Conservation (phyloP, 164 flowering plant genomes). For the Aristolochia fimbriata region DNA sequence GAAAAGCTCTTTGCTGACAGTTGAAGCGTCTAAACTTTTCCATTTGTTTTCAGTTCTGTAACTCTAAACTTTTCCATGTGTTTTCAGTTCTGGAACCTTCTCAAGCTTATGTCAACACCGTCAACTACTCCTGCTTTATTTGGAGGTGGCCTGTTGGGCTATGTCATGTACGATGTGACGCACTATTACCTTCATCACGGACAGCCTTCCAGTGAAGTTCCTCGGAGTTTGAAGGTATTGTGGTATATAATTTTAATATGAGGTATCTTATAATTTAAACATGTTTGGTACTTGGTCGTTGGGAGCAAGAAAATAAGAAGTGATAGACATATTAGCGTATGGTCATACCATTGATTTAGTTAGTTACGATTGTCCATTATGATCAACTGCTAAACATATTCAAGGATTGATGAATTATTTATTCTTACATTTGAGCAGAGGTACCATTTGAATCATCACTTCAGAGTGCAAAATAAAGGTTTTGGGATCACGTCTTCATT, state of each 20-base stretch:
- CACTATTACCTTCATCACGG: conserved; percentile 96
- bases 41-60: conserved; percentile 49
- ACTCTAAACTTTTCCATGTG: conserved; percentile 8
- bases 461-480: conserved; percentile 74
- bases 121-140: conserved; percentile 67
- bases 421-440: conserved; percentile 27
- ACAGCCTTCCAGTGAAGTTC: conserved; percentile 48
- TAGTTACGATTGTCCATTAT: no score
- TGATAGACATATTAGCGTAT: no score
- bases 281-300: no score
- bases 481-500: conserved; percentile 82
- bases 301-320: no score
- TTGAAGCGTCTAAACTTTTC: not conserved
- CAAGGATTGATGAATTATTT: no score
- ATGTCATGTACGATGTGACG: conserved; percentile 80
- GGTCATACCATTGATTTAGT: no score
- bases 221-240: conserved; percentile 65
- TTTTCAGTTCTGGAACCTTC: conserved; percentile 62
- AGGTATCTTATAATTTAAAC: no score
- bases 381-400: no score
- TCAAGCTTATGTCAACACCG: conserved; percentile 53
- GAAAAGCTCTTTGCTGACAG: not conserved
- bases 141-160: conserved; percentile 84
- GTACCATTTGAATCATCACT: conserved; percentile 94
- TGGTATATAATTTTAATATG: no score